Base-by-base conservation (phyloP, 1,139 yeast species). In the Insectozyma bohioensis region DNA sequence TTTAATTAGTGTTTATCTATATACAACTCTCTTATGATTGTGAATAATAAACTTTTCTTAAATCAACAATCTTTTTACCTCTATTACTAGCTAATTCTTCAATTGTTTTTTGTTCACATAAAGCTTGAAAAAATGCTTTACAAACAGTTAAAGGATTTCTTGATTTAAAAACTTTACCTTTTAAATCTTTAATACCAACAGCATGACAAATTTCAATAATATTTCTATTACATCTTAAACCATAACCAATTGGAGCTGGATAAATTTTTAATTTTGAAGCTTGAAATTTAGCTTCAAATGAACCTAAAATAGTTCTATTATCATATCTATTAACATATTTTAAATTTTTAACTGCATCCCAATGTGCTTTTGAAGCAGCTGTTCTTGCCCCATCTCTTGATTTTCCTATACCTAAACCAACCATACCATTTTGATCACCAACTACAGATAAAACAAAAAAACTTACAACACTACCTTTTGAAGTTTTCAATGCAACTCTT, bases 391-490 rank as follows among this genome's bases (percentile, higher is more conserved):
- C 88, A 41, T 78, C 82, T 48, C 88, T 72, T 38, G 92, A 90
- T 54, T 86, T 86, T 39, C 98, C 99, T 59, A 88, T 95, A 35
- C 98, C 99, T 32, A 90, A 68, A 28, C 98, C 98, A 41, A 90
- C 70, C 81, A 88, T 85, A 43, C 99, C 99, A 45, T 85, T 83
- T 39, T 80, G 75, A 60, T 94, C 95, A 29, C 99, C 99, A 6
- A 85, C 96, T 25, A 90, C 86, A 7, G 90, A 94, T 51, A 92
- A 62, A 1, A 90, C 85, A 57, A 86, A 92, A 58, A 80, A 84
- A 30, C 88, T 80, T 30, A 84, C 80, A 46, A 87, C 86, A 57
- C 90, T 92, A 56, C 98, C 98, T 68, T 88, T 86, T 30, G 90
- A 79, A 2, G 97, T 92, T 71, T 88, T 95, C 56, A 90, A 87